Percentiles rank a stretch among this genome's conserved stretches.
Conservation (phyloP, 768 basidiomycete species). For the Boletus reticulatus region DNA sequence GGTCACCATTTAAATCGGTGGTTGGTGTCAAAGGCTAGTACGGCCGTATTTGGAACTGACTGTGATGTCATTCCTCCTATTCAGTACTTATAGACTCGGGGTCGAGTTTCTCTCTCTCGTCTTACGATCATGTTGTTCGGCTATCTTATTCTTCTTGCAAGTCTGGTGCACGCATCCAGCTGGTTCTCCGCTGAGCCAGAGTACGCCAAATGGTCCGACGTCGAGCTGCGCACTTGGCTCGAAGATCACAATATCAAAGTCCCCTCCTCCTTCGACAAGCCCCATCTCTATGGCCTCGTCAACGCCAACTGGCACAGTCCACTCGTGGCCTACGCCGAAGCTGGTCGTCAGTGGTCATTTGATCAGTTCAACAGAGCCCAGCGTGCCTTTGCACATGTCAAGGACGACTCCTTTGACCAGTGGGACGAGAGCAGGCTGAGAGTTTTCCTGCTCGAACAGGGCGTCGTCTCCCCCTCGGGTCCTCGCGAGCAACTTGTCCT, state of each 20-base stretch:
- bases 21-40: neutral
- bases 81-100: too few relatives aligned
- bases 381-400: constrained; percentile 55
- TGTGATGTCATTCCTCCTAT: constrained; percentile 29
- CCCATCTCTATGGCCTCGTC: constrained; percentile 48
- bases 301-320: constrained; percentile 54
- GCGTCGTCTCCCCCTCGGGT: constrained; percentile 78
- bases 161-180: constrained; percentile 42
- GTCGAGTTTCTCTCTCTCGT: neutral
- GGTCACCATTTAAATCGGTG: neutral
- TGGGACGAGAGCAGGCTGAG: constrained; percentile 87
- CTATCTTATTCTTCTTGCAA: constrained; percentile 32
- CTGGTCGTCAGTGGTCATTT: constrained; percentile 47
- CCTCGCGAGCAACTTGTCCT: constrained; percentile 77
- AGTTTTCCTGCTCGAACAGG: constrained; percentile 82
- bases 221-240: constrained; percentile 68
- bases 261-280: constrained; percentile 42
- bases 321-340: constrained; percentile 32
- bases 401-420: constrained; percentile 62
- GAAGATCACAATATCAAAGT: constrained; percentile 59
- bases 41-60: constrained; percentile 4
- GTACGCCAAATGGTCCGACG: constrained; percentile 56
- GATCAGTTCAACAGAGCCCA: constrained; percentile 67
- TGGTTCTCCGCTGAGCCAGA: constrained; percentile 49
- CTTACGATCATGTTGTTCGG: constrained; percentile 11